Base-by-base conservation (phyloP, 148 eudicot genomes). In the Tetragonia tetragonoides region DNA sequence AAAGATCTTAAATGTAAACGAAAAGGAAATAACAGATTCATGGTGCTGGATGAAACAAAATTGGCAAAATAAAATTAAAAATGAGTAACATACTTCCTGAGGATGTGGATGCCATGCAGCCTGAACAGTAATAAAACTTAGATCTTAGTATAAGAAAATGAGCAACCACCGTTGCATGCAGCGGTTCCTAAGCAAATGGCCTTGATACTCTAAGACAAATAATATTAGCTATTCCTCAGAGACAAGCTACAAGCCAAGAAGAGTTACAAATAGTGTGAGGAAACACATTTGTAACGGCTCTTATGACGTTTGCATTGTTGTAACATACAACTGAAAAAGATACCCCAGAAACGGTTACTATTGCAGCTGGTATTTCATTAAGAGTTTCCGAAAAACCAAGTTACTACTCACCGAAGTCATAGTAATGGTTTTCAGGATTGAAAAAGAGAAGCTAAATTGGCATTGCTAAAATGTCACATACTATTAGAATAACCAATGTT, bases 231-330 rank as follows among this genome's bases (percentile, higher is more conserved):
- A 9, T 18, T 66, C 44, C 70, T 66, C 21, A 40, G 70, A 40
- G 46, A 66, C n/a, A 38, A 37, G 68, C 15, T 38, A 38, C 21
- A 66, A 39, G 70, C 70, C 44, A 66, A 38, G n/a, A 39, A 66
- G 44, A 39, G 70, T 39, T 38, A 66, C 70, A 66, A 66, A 38
- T 38, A 17, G 70, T 66, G 46, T 66, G 70, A 66, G 11, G 46
- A 39, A 39, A 66, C 46, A 39, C 70, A 66, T 20, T 14, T 66
- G 1, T 15, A 66, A 16, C 21, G 70, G 70, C n/a, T 17, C 46
- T 20, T 38, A 17, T 66, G 70, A 40, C 70, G 46, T 66, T 38
- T 66, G 46, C 70, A 66, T 66, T 66, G 70, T 66, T 46, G 70
- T 66, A 16, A 66, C 70, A 39, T 66, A 66, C 70, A 66, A 66